Percentiles rank a stretch among this genome's conserved stretches.
Conservation (phyloP, 1,139 yeast species). For the Nakaseomyces uthaithaninus region DNA sequence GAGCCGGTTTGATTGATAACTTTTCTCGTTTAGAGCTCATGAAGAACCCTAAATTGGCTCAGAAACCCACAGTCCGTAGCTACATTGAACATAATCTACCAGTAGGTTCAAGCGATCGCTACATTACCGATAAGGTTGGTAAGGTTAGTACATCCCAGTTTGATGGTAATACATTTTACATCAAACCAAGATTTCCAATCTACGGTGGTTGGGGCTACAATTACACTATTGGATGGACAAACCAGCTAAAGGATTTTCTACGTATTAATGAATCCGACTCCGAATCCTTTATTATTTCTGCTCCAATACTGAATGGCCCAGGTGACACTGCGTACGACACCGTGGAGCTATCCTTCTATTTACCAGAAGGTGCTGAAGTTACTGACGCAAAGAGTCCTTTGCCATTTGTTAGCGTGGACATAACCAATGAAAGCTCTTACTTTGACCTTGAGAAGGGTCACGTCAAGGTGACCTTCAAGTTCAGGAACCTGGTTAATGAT, state of each 20-base stretch:
- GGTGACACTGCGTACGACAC: slow-evolving; percentile 58
- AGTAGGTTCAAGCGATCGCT: slow-evolving; percentile 49
- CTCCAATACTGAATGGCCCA: slow-evolving; percentile 73
- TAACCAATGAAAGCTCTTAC: slow-evolving; percentile 50
- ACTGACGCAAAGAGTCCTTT: slow-evolving; percentile 54
- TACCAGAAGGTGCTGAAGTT: slow-evolving; percentile 82
- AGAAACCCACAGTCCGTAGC: slow-evolving; percentile 7
- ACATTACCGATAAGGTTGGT: slow-evolving; percentile 84
- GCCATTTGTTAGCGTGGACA: slow-evolving; percentile 34
- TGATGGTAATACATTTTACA: slow-evolving; percentile 41
- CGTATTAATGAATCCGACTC: slow-evolving; percentile 35
- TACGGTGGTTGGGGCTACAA: slow-evolving; percentile 97
- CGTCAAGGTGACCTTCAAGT: slow-evolving; percentile 59
- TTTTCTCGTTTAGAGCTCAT: slow-evolving; percentile 76
- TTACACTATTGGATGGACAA: slow-evolving; percentile 90
- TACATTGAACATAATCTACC: slow-evolving; percentile 42
- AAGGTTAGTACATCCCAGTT: slow-evolving; percentile 78
- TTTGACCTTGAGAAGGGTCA: slow-evolving; percentile 77
- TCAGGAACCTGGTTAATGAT: slow-evolving; percentile 62
- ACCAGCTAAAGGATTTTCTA: slow-evolving; percentile 47
- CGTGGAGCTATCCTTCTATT: slow-evolving; percentile 53
- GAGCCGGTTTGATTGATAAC: slow-evolving; percentile 58
- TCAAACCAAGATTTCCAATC: slow-evolving; percentile 84
- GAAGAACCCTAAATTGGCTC: slow-evolving; percentile 20
- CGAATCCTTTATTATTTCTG: slow-evolving; percentile 53